Base-by-base conservation (phyloP, 352 stramenopile species). In the Phytophthora multivora region DNA sequence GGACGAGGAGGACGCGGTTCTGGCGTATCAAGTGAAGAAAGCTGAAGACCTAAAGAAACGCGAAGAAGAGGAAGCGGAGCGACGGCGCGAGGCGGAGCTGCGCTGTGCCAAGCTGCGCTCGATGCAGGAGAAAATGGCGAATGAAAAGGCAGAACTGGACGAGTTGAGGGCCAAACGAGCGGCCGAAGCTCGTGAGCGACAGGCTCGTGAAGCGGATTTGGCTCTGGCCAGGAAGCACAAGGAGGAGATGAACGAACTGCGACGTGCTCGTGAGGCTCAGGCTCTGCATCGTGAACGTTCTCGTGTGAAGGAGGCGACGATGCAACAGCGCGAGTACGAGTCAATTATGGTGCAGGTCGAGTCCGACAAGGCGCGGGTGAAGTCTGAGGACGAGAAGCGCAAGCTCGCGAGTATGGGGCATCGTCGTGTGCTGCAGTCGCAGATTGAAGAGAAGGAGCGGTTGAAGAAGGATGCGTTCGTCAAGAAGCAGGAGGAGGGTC, bases 121-220 rank as follows among this genome's bases (percentile, higher is more conserved):
- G 4, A 89, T 77, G 59, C 86, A 98, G 61, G 88, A 97, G 66
- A 93, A 93, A 53, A 88, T 90, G 73, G 83, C 86, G 15, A 93
- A 95, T 52, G 80, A 90, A 30, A 90, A 92, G 49, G 80, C 86
- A 13, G 91, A 98, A 66, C 77, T 98, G 16, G 90, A 98, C 63
- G 94, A 98, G 56, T 54, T 98, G 3, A 85, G 90, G n/a, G 93
- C 91, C 30, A 92, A 96, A 49, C 86, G 94, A 31, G 91, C 91
- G 7, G 83, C 84, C 5, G 94, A 98, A 71, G 90, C 87, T 16
- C 78, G 84, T 12, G 92, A 98, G 51, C 82, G 92, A 36, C 83
- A 94, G 28, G 90, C 90, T 9, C 81, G 91, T 18, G 79, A 97
- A 61, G 84, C 86, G 2, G 90, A 98, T 58, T 54, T 96, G 23